A percentile compares a stretch with the other conserved stretches of the same genome.
These are phyloP conservation scores for Helminthosporium solani DNA, from an alignment of 2,329 filamentous ascomycete species.

Conservation along the genomic window DNA sequence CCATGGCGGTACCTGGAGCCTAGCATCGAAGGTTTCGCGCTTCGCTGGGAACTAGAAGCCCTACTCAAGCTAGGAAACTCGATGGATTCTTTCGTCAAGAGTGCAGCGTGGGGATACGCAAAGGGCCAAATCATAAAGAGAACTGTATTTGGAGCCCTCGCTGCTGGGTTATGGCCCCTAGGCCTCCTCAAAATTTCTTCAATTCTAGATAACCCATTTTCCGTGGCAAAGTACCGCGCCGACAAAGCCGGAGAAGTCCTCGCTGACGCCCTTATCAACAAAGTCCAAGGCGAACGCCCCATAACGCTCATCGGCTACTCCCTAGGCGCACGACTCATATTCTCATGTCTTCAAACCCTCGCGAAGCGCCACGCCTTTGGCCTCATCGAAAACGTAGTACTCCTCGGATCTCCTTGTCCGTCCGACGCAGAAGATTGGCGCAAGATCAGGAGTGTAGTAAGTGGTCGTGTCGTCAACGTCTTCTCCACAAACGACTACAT, in stretches of 20 bases:
- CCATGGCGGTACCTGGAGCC: slow-evolving; percentile 77
- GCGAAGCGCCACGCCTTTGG: slow-evolving; percentile 80
- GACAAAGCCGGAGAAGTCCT: slow-evolving; percentile 79
- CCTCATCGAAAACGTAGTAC: slow-evolving; percentile 76
- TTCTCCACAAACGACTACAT: slow-evolving; percentile 87
- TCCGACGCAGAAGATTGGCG: slow-evolving; percentile 73
- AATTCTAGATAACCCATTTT: slow-evolving; percentile 79
- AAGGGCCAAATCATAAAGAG: slow-evolving; percentile 72
- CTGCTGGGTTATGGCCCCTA: slow-evolving; percentile 53
- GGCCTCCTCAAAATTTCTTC: slow-evolving; percentile 50
- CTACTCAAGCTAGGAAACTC: slow-evolving; percentile 75
- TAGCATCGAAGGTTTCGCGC: slow-evolving; percentile 74
- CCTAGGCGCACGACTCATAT: slow-evolving; percentile 78
- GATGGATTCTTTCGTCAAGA: slow-evolving; percentile 74
- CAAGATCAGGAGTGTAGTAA: slow-evolving; percentile 72
- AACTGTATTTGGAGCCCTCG: slow-evolving; percentile 50
- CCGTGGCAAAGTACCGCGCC: slow-evolving; percentile 70
- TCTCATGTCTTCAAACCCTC: slow-evolving; percentile 73
- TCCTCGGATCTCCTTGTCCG: slow-evolving; percentile 80
- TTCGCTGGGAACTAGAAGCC: slow-evolving; percentile 80
- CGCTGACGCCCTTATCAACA: slow-evolving; percentile 79
- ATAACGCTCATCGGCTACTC: slow-evolving; percentile 82
- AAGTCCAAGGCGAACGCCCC: slow-evolving; percentile 76
- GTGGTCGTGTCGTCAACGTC: slow-evolving; percentile 81
- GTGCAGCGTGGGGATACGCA: slow-evolving; percentile 75